Evolutionary conservation across 768 basidiomycete species (phyloP), one percentile per base, ranked within the genome.

Genomic region (Boletus bicolor): DNA sequence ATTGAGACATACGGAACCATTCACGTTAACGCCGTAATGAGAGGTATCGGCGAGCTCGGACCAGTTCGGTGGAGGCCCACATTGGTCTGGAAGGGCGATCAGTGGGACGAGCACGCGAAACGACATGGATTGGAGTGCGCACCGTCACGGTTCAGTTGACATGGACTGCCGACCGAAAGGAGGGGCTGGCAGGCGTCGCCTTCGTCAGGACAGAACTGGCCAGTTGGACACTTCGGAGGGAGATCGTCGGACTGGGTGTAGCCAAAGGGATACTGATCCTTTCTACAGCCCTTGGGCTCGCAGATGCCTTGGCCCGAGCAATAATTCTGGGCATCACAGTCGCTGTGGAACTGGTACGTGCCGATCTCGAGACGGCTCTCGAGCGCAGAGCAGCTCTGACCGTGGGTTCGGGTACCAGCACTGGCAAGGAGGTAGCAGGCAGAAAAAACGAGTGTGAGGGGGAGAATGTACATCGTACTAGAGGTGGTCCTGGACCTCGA

Each of bases 101-200:
- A 57, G 36, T 26, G 8, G 19, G 30, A 35, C 51, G 32, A 24
- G 45, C 51, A 50, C 39, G 37, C 32, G 24, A 45, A 17, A 35
- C 24, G 28, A 39, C 39, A 14, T 10, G 9, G 14, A 41, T 35
- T 5, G 34, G n/a, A 44, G 5, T 49, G 64, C 56, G n/a, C 11
- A 89, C 92, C 91, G 70, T 94, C 92, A 51, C 92, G 84, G 67
- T 93, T 89, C 56, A 94, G 81, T 71, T 94, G 91, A 73, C 92
- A 94, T 30, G 79, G 67, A 58, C 82, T 85, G 28, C 78, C 85
- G 4, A 91, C 83, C 1, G 79, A 53, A 15, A 89, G 74, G 35
- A 86, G 61, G 6, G 72, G 59, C 64, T 85, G 81, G 73, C 92
- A 95, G 8, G 69, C 74, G 59, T 85, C 84, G 56, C 82, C 83